Base-by-base conservation (phyloP, 2,329 filamentous ascomycete species). In the Trichoderma cornu-damae region DNA sequence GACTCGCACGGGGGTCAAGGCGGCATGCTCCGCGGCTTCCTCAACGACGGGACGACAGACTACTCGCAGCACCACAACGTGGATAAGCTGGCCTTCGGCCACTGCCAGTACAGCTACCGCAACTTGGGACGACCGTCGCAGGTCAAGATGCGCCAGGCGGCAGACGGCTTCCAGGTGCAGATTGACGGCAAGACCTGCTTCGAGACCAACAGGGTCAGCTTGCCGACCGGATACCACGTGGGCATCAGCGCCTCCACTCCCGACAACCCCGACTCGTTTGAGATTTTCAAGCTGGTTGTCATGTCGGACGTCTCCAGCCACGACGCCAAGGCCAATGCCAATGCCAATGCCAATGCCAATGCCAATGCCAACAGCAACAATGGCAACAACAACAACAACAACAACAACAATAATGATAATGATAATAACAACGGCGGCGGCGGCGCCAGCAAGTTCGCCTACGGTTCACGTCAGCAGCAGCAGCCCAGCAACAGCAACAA, bases 201-300 rank as follows among this genome's bases (percentile, higher is more conserved):
- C 75, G 83, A 90, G 68, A 93, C 85, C 52, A 77, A 86, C 71
- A 88, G 90, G 77, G 80, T 97, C 66, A 79, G 77, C 60, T 80
- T 99, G 22, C 94, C 93, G 3, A 66, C 80, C 2, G 89, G 89
- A 63, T 95, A 97, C 76, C 82, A 83, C 69, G 89, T 96, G 63
- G 94, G 94, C 65, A 76, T 99, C 64, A 90, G 88, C 11, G 94
- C 93, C 40, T 89, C 90, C 14, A 93, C 90, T 3, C 89, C 90
- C 28, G 93, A 97, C 64, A 92, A 85, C 66, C 91, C 94, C 0
- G 94, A 99, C 74, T 96, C 90, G 4, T 96, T 96, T 67, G 94
- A 99, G 73, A 73, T 96, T 63, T 94, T 92, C 78, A 95, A 93
- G 70, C 82, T 97, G 68, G 80, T 88, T 34, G 83, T 94, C 51